phyloP scores from a whole-genome alignment of 768 basidiomycete species.

The Daedaleopsis nitida region DNA sequence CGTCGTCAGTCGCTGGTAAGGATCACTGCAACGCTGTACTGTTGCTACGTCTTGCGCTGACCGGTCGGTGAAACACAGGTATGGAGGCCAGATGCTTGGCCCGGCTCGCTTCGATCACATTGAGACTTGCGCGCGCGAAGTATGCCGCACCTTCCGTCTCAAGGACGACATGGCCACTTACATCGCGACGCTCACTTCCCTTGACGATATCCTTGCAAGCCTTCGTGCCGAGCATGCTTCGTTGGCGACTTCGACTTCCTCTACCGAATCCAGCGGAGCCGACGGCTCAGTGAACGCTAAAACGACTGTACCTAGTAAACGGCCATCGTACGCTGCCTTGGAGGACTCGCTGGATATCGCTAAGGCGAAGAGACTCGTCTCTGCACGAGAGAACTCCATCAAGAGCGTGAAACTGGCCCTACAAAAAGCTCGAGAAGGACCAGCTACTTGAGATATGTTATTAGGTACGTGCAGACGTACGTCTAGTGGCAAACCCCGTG shows the following conservation, averaged over 20 bases:
- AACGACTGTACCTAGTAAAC: not conserved
- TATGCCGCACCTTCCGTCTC: constrained; percentile 66
- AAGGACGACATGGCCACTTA: constrained; percentile 69
- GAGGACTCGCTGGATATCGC: constrained; percentile 49
- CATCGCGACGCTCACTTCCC: constrained; percentile 52
- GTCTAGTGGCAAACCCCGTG: too few relatives aligned
- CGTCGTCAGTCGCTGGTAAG: constrained; percentile 77
- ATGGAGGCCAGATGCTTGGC: constrained; percentile 79
- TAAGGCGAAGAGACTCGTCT: constrained; percentile 68
- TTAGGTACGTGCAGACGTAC: too few relatives aligned
- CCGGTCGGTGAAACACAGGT: constrained; percentile 50
- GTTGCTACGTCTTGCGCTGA: not conserved
- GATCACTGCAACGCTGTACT: not conserved
- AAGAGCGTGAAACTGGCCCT: constrained; percentile 54
- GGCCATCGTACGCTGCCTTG: constrained; percentile 47
- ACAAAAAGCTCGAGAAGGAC: too few relatives aligned
- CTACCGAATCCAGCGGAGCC: constrained; percentile 1
- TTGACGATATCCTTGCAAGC: constrained; percentile 63
- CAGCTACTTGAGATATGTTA: too few relatives aligned
- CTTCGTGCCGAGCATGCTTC: constrained; percentile 52
- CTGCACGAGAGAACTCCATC: constrained; percentile 70
- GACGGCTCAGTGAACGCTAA: not conserved
- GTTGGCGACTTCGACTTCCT: constrained; percentile 2
- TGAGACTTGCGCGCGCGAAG: constrained; percentile 73
- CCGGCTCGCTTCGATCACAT: constrained; percentile 76